phyloP scores from a whole-genome alignment of 768 basidiomycete genomes.

The Lactarius vividus region DNA sequence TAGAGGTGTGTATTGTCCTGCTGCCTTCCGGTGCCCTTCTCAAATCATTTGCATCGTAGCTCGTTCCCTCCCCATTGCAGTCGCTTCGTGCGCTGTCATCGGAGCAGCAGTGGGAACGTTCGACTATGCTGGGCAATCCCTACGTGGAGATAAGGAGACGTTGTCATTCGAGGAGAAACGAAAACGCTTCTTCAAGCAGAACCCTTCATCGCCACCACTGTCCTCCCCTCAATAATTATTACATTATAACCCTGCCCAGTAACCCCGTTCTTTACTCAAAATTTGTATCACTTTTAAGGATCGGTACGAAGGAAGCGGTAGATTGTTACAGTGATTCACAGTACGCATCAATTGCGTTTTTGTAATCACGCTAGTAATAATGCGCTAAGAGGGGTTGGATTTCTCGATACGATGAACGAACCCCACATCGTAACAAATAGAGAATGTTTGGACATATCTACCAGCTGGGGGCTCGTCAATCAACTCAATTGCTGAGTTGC shows the following conservation, averaged over 20 bases:
- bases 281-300: neutral
- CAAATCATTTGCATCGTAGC: constrained; percentile 43
- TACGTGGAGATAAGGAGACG: constrained; percentile 45
- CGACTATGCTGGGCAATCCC: constrained; percentile 67
- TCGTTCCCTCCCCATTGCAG: constrained; percentile 78
- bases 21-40: neutral
- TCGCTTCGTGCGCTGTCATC: constrained; percentile 74
- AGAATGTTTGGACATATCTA: constrained; percentile 3
- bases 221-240: constrained; percentile 30
- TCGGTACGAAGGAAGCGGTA: neutral
- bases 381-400: neutral
- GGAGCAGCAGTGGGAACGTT: constrained; percentile 80
- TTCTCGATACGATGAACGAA: neutral
- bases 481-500: neutral
- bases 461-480: neutral
- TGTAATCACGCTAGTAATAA: neutral
- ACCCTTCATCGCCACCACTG: constrained; percentile 45
- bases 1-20: constrained; percentile 51
- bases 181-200: constrained; percentile 80
- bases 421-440: neutral
- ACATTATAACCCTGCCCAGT: neutral
- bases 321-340: neutral
- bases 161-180: constrained; percentile 64
- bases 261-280: neutral
- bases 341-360: neutral